Base-by-base conservation (phyloP, 179 eudicot genomes). In the Silene vulgaris region DNA sequence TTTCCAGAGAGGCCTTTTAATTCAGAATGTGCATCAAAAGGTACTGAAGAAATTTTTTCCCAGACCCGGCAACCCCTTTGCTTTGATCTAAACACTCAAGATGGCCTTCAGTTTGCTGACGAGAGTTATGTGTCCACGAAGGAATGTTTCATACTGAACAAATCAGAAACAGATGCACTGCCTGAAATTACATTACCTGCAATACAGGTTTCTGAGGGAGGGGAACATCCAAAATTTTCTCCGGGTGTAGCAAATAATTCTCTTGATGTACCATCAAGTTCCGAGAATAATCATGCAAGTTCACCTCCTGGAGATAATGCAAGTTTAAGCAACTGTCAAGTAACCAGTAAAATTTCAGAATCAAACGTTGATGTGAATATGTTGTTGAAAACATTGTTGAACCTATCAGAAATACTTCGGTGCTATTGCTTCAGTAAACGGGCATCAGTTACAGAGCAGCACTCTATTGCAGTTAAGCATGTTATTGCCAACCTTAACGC, bases 401-500 rank as follows among this genome's bases (percentile, higher is more conserved):
- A 81, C 74, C 83, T 90, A 21, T 93, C 99, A 14, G 91, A 89
- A 77, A 71, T 91, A 78, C 86, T 91, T 74, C 65, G 82, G 45
- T 72, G 63, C 76, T 78, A 84, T 57, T 82, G 80, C 69, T 77
- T 85, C 66, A 78, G 76, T 77, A 83, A 83, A 79, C 72, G 77
- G 76, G 81, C 74, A 70, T 79, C 76, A 66, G 68, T 91, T 19
- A 80, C 77, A 40, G 85, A 82, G 70, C 86, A 84, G 59, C 84
- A 84, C 26, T 71, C 72, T 23, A 79, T 76, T 52, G 73, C 81
- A 69, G 78, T 96, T 23, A 76, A 82, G 70, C 79, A 75, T 23
- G 82, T 82, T 50, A 84, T 90, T 32, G 76, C 61, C 85, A 95
- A 92, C 84, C 88, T 95, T 78, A 82, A 82, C 60, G 74, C 87